Conservation (phyloP, 768 basidiomycete genomes). For the Boletus barrowsii region DNA sequence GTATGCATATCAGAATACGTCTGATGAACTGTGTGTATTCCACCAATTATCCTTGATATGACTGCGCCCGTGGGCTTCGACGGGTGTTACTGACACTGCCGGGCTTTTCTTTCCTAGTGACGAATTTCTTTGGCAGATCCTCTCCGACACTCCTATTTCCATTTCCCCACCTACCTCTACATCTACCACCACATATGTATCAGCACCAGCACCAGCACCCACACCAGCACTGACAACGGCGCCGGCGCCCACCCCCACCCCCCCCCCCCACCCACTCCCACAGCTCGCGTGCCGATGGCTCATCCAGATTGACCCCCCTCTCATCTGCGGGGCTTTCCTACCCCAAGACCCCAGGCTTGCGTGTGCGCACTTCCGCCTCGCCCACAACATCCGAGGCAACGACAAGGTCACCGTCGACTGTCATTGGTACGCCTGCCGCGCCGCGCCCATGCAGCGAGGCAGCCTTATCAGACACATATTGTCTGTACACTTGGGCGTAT, state of each 20-base stretch:
- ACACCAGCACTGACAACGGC: background rate
- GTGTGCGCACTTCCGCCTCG: conserved; percentile 13
- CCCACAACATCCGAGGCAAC: conserved; percentile 18
- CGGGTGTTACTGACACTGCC: background rate
- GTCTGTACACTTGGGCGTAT: conserved; percentile 15
- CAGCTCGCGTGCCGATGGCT: conserved; percentile 14
- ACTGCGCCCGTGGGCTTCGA: background rate
- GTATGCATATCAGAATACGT: background rate
- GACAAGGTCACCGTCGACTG: conserved; percentile 13
- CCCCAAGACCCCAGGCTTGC: conserved; percentile 4
- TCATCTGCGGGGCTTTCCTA: conserved; percentile 8
- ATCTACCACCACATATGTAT: background rate
- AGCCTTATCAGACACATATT: conserved; percentile 19
- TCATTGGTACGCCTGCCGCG: conserved; percentile 10
- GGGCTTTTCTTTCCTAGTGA: background rate
- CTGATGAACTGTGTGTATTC: conserved; percentile 14
- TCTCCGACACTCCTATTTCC: background rate
- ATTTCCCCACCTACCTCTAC: no score
- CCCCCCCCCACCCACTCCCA: background rate
- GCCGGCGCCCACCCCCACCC: background rate
- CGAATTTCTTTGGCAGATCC: conserved; percentile 14
- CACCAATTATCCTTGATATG: background rate
- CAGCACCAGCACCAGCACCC: background rate
- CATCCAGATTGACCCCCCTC: background rate
- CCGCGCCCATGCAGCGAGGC: conserved; percentile 20